These are phyloP conservation scores for Globisporangium alternatum DNA, from an alignment of 352 stramenopile species.

Conservation along the genomic window DNA sequence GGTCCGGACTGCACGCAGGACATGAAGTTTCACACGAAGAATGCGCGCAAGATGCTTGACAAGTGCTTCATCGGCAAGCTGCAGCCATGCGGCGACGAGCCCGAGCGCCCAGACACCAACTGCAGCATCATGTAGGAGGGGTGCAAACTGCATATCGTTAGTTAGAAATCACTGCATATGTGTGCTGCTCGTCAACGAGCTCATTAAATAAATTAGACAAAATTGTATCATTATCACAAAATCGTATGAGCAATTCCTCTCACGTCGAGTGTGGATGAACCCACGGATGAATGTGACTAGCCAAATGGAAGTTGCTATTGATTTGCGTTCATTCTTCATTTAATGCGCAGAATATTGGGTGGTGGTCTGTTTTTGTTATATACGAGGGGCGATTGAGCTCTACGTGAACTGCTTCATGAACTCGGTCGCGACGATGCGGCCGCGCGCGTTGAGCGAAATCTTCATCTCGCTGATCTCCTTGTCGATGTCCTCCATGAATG, in stretches of 20 bases:
- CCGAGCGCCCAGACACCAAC: constrained; percentile 31
- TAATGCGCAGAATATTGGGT: neutral
- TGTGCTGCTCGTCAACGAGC: neutral
- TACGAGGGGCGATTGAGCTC: neutral
- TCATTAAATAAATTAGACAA: too few species aligned
- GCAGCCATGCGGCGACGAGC: constrained; percentile 50
- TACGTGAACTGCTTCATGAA: constrained; percentile 94
- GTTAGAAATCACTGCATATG: too few species aligned
- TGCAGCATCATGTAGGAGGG: constrained; percentile 69
- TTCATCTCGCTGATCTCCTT: constrained; percentile 98
- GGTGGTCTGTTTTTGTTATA: neutral
- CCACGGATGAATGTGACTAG: too few species aligned
- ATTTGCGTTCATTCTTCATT: too few species aligned
- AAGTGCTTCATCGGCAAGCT: constrained; percentile 84
- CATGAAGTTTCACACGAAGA: constrained; percentile 84
- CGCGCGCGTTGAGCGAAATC: constrained; percentile 93
- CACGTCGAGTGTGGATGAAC: too few species aligned
- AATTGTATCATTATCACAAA: too few species aligned
- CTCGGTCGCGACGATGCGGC: constrained; percentile 91
- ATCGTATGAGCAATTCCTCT: too few species aligned
- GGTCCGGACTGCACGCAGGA: constrained; percentile 68
- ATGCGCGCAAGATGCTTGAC: constrained; percentile 67
- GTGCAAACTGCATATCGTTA: neutral
- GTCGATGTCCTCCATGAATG: constrained; percentile 98
- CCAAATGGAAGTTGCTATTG: too few species aligned